These are phyloP conservation scores for Alnus glutinosa DNA, from an alignment of 306 rosid genomes.

Conservation along the genomic window DNA sequence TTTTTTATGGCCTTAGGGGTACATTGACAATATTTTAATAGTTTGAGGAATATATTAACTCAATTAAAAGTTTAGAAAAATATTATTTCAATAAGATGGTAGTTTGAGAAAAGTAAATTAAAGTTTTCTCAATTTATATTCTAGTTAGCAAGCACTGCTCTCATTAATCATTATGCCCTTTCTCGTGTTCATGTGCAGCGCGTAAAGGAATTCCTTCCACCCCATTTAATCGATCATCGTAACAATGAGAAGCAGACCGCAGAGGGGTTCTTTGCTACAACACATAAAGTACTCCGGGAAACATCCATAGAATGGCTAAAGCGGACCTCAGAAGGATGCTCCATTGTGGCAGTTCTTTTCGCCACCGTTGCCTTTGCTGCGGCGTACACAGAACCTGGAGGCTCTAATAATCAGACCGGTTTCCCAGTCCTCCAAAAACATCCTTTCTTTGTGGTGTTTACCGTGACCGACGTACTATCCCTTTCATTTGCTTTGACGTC, in stretches of 20 bases:
- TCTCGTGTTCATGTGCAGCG: not conserved
- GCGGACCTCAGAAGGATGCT: not conserved
- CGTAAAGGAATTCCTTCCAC: not conserved
- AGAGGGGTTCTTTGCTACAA: not conserved
- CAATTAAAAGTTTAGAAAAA: no score
- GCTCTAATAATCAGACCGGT: not conserved
- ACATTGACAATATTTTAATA: no score
- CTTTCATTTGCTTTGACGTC: constrained; percentile 2
- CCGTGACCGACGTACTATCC: not conserved
- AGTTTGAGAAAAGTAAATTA: no score
- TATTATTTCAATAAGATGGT: no score
- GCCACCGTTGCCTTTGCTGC: not conserved
- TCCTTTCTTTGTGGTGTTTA: not conserved
- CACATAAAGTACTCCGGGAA: not conserved
- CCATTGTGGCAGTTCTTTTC: not conserved
- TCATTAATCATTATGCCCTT: no score
- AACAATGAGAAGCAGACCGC: not conserved
- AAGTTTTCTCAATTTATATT: no score
- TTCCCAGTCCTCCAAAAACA: not conserved
- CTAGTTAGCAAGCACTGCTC: no score
- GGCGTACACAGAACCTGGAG: not conserved
- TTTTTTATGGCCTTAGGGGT: no score
- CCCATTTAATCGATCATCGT: not conserved
- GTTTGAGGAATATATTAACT: no score
- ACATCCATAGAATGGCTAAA: not conserved